A percentile compares a stretch with the other conserved stretches of the same genome.
Evolutionary conservation across 176 grass and related monocot genomes (phyloP).

Genomic region (Carex littledalei): DNA sequence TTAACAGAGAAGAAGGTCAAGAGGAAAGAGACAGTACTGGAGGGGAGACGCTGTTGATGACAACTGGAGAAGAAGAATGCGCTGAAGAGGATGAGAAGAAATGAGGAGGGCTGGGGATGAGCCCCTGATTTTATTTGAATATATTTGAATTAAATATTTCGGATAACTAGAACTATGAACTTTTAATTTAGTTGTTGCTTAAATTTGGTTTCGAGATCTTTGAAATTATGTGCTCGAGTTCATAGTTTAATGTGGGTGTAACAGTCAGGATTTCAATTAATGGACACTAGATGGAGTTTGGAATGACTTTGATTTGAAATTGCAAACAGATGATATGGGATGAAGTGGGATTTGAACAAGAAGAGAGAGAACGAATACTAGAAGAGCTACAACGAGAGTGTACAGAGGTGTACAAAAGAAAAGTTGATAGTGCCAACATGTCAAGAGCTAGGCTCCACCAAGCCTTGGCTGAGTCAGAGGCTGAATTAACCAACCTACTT

Average conservation of each 20-base stretch:
- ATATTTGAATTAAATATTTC: neutral
- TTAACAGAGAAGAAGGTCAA: neutral
- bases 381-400: constrained; percentile 78
- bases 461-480: constrained; percentile 87
- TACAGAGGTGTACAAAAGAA: constrained; percentile 78
- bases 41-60: neutral
- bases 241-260: neutral
- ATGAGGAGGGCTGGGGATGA: neutral
- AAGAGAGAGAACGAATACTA: constrained; percentile 67
- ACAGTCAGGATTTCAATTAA: neutral
- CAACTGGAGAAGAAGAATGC: constrained; percentile 1
- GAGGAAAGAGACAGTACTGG: neutral
- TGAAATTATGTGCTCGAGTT: neutral
- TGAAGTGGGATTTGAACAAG: constrained; percentile 74
- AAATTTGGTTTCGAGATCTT: neutral
- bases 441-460: constrained; percentile 78
- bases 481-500: constrained; percentile 88
- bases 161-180: neutral
- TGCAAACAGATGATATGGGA: constrained; percentile 88
- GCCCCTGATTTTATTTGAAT: neutral
- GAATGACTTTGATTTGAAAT: constrained; percentile 1
- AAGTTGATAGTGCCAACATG: constrained; percentile 83
- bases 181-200: neutral
- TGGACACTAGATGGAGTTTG: neutral
- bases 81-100: neutral